Base-by-base conservation (phyloP, 1,139 yeast genomes). In the Yamadazyma mexicana region DNA sequence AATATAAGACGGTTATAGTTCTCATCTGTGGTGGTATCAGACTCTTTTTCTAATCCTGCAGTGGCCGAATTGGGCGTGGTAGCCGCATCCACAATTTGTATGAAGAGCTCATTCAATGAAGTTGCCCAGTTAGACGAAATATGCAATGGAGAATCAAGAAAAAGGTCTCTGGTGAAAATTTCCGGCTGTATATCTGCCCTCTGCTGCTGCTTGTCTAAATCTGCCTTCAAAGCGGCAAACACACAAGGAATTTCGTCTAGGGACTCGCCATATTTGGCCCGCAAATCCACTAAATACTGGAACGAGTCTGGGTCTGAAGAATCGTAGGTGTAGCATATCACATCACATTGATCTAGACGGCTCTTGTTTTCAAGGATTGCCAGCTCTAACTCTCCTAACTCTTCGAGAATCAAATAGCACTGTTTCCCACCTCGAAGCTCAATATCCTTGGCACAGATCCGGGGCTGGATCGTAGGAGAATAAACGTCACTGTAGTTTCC, bases 251-350 rank as follows among this genome's bases (percentile, higher is more conserved):
- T 67, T 39, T 79, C 79, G 51, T 81, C 83, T 30, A 91, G 64
- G 12, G 51, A 40, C 30, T 69, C 66, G 0, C 80, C 75, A 52
- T 83, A 79, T 44, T 70, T 74, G 34, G 72, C 66, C 18, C 89
- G 68, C 20, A 89, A 61, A 22, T 86, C 85, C 22, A 86, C 83
- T 40, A 91, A 66, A 56, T 87, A 83, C 40, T 89, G 87, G 61
- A 92, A 92, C 38, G 96, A 87, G 40, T 91, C 95, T 0, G 98
- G 97, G 56, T 92, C 97, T 1, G 96, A 84, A 0, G 97, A 88
- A 59, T 92, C 98, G 59, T 92, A 92, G 0, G 89, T 77, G 55
- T 86, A 76, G 59, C 98, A 92, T 1, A 92, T 62, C 2, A 89
- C 96, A 59, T 92, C 98, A 61, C 98, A 92, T 41, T 84, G 85